A percentile compares a stretch with the other conserved stretches of the same genome.
Conservation (phyloP, 2,329 filamentous ascomycete genomes). For the Cercospora zeina region DNA sequence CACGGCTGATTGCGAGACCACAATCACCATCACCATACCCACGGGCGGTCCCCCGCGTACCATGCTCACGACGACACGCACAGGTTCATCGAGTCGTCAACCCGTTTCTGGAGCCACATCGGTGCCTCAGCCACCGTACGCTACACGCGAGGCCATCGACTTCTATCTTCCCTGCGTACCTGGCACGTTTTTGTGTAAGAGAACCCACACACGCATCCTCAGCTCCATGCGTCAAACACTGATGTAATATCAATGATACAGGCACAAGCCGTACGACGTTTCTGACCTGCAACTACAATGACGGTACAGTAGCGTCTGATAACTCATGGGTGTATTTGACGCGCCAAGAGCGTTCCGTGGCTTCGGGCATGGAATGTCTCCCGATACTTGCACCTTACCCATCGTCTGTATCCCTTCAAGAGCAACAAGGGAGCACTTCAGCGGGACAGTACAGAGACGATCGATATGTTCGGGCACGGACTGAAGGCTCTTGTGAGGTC, state of each 20-base stretch:
- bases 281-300: slow-evolving; percentile 42
- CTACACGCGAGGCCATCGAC: slow-evolving; percentile 34
- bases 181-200: slow-evolving; percentile 45
- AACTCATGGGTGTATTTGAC: slow-evolving; percentile 37
- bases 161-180: slow-evolving; percentile 43
- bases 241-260: not conserved
- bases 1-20: slow-evolving; percentile 30
- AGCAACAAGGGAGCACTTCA: slow-evolving; percentile 34
- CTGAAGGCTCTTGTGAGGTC: slow-evolving; percentile 35
- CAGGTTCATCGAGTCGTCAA: slow-evolving; percentile 6
- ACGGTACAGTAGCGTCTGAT: slow-evolving; percentile 26
- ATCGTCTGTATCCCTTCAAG: slow-evolving; percentile 23
- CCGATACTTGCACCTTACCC: slow-evolving; percentile 37
- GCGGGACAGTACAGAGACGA: slow-evolving; percentile 40
- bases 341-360: slow-evolving; percentile 36
- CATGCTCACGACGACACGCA: slow-evolving; percentile 5
- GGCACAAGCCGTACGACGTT: slow-evolving; percentile 33
- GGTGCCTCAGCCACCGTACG: slow-evolving; percentile 28
- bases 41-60: not conserved
- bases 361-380: slow-evolving; percentile 43
- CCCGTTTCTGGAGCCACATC: slow-evolving; percentile 16
- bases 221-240: not conserved
- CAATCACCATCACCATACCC: slow-evolving; percentile 30
- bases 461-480: slow-evolving; percentile 34
- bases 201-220: too few species aligned